Percentiles rank a stretch among this genome's conserved stretches.
These are phyloP conservation scores for Candida glucosophila DNA, from an alignment of 1,139 yeast genomes.

Conservation along the genomic window DNA sequence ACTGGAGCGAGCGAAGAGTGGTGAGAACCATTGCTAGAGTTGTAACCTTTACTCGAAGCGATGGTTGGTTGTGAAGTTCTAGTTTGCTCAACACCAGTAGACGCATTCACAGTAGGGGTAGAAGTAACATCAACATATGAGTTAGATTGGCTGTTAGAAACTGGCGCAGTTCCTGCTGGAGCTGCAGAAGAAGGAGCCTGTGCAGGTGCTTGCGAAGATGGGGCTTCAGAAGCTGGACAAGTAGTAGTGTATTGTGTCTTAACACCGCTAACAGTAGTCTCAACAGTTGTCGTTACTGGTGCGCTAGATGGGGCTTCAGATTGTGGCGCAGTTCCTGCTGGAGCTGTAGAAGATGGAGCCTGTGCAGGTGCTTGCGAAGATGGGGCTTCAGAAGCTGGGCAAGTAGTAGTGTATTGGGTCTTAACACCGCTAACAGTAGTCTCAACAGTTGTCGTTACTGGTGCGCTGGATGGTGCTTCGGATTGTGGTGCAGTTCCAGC, in stretches of 20 bases:
- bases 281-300: constrained; percentile 19
- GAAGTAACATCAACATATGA: constrained; percentile 18
- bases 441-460: constrained; percentile 29
- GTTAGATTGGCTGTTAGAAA: constrained; percentile 12
- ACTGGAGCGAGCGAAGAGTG: too few species aligned
- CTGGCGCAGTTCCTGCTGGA: constrained; percentile 11
- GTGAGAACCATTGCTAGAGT: too few species aligned
- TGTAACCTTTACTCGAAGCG: too few species aligned
- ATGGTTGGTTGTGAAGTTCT: constrained; percentile 25
- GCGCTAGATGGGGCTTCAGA: constrained; percentile 1
- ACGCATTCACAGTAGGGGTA: constrained; percentile 28
- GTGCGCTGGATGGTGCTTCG: constrained; percentile 12
- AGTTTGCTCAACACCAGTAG: constrained; percentile 29
- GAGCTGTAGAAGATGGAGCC: constrained; percentile 4
- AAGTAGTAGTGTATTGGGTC: constrained; percentile 42
- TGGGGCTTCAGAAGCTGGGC: constrained; percentile 25
- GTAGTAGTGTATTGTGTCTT: constrained; percentile 40
- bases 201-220: constrained; percentile 8
- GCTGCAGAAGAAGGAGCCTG: constrained; percentile 7
- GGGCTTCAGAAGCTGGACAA: constrained; percentile 29
- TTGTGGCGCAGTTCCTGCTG: constrained; percentile 7
- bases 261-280: constrained; percentile 34
- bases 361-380: constrained; percentile 7
- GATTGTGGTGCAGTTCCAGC: constrained; percentile 10
- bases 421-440: constrained; percentile 32